These are phyloP conservation scores for Colletotrichum echinochloae DNA, from an alignment of 2,329 filamentous ascomycete species.

Conservation along the genomic window DNA sequence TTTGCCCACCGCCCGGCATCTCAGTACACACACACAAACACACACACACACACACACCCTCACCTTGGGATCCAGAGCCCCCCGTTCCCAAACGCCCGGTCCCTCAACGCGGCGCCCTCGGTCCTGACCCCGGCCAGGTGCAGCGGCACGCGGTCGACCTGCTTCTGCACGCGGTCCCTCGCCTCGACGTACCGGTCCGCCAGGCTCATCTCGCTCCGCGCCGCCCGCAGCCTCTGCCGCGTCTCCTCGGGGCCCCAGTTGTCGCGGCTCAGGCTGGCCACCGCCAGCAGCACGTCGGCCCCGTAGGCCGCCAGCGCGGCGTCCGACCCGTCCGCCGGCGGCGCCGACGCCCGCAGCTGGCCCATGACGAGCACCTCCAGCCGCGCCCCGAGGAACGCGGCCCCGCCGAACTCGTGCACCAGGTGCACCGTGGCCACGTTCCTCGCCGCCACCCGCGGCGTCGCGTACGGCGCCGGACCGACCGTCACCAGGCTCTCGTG, in stretches of 20 bases:
- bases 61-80: constrained; percentile 61
- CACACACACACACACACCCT: constrained; percentile 18
- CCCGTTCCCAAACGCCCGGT: constrained; percentile 62
- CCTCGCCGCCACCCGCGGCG: constrained; percentile 60
- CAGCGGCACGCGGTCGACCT: constrained; percentile 69
- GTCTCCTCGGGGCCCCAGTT: constrained; percentile 58
- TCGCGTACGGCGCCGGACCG: constrained; percentile 60
- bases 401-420: constrained; percentile 61
- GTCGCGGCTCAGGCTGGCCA: constrained; percentile 60
- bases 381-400: constrained; percentile 55
- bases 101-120: constrained; percentile 58
- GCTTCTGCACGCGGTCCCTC: constrained; percentile 63
- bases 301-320: constrained; percentile 49
- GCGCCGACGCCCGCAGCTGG: constrained; percentile 59
- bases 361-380: constrained; percentile 71
- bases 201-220: constrained; percentile 56
- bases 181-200: constrained; percentile 61
- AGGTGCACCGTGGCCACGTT: constrained; percentile 67
- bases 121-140: constrained; percentile 70
- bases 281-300: constrained; percentile 56
- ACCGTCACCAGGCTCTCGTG: constrained; percentile 69
- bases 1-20: background rate
- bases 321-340: constrained; percentile 33
- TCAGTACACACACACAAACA: background rate
- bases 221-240: constrained; percentile 52